Percentiles rank a stretch among this genome's conserved stretches.
These are phyloP conservation scores for Teratosphaeria nubilosa DNA, from an alignment of 2,329 filamentous ascomycete genomes.

Conservation along the genomic window DNA sequence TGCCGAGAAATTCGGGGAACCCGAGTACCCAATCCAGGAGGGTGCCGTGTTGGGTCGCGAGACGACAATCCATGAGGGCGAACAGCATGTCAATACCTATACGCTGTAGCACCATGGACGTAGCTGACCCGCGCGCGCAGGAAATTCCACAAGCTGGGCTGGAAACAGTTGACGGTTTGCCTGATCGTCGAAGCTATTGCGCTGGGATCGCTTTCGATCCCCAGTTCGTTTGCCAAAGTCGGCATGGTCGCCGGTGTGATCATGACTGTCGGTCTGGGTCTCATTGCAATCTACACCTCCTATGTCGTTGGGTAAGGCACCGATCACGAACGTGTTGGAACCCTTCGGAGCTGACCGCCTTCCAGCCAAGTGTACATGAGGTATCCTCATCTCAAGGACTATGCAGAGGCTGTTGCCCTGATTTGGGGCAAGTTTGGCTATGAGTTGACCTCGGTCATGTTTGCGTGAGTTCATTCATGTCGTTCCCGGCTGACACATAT, in stretches of 20 bases:
- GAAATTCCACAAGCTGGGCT: conserved; percentile 4
- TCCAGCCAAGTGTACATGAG: conserved; percentile 43
- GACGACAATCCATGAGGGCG: conserved; percentile 1
- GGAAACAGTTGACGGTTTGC: conserved; percentile 1
- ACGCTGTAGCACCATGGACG: background rate
- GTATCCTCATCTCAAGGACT: conserved; percentile 36
- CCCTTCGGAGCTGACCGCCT: background rate
- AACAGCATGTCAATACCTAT: background rate
- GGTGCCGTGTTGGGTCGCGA: background rate
- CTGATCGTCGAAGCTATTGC: conserved; percentile 50
- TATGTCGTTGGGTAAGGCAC: conserved; percentile 43
- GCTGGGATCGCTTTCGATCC: conserved; percentile 48
- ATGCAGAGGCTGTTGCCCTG: conserved; percentile 34
- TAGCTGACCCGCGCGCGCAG: background rate
- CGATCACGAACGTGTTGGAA: background rate
- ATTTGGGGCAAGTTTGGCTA: conserved; percentile 35
- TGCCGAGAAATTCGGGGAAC: background rate
- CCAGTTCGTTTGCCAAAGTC: conserved; percentile 44
- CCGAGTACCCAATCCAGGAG: background rate
- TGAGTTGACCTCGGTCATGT: conserved; percentile 34
- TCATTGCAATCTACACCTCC: conserved; percentile 52
- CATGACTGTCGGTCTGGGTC: conserved; percentile 43
- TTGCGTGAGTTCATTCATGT: conserved; percentile 11
- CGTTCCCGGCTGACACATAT: background rate
- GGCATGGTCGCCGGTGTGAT: conserved; percentile 48